Base-by-base conservation (phyloP, 495 filamentous ascomycete genomes). In the Massariosphaeria phaeospora region DNA sequence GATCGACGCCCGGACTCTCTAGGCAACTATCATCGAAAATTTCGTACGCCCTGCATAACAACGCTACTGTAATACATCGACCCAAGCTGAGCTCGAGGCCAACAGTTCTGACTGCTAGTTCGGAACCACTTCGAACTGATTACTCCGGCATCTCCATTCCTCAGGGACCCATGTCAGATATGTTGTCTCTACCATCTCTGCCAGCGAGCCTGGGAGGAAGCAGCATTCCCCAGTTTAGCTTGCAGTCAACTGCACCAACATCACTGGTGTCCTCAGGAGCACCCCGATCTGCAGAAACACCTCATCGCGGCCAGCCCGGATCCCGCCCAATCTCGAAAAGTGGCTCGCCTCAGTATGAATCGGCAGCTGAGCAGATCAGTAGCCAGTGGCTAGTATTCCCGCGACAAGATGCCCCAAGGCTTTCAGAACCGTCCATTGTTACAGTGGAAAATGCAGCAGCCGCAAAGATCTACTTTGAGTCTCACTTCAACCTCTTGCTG, bases 401-500 rank as follows among this genome's bases (percentile, higher is more conserved):
- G 8, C 57, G 79, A 66, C 56, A 77, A 69, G 63, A 71, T 59
- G 61, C 61, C 21, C 55, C 57, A 5, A 62, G 55, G 20, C 48
- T 68, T 2, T 47, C 66, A 4, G 55, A 69, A 12, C 85, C 86
- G 11, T 83, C 88, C 9, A 77, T 95, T 44, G 57, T 79, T 10
- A 95, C 89, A 0, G 84, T 88, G 3, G 91, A 97, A 68, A 78
- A 78, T 35, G 79, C 82, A 7, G 79, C 88, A 0, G 84, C 85
- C 8, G 84, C 89, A 27, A 96, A 96, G 68, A 78, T 94, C 21
- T 95, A 80, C 57, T 78, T 97, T 21, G 91, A 97, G 63, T 88
- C 83, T 2, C 77, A 91, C 61, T 96, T 87, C 73, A 82, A 87
- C 61, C 69, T 78, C 7, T 69, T 88, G 11, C 76, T 84, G 34